Conservation (phyloP, 2,329 filamentous ascomycete genomes). For the Cladosporium sp. region DNA sequence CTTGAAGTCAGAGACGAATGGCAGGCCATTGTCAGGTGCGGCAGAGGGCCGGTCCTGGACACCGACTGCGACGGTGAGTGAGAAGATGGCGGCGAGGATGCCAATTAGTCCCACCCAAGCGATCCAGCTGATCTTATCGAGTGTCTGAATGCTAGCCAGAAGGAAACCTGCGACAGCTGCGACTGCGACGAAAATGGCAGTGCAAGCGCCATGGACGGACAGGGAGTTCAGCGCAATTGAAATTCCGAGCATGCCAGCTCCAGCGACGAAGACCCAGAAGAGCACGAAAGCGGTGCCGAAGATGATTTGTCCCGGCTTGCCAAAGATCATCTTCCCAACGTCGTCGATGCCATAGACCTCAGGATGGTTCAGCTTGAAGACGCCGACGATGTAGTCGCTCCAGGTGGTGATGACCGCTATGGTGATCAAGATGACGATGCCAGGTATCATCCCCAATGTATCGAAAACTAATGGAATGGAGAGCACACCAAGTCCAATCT, state of each 20-base stretch:
- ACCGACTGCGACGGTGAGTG: slow-evolving; percentile 30
- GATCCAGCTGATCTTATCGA: slow-evolving; percentile 30
- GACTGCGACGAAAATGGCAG: slow-evolving; percentile 36
- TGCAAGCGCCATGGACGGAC: slow-evolving; percentile 30
- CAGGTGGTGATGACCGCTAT: slow-evolving; percentile 44
- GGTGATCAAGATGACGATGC: slow-evolving; percentile 37
- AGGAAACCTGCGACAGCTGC: slow-evolving; percentile 37
- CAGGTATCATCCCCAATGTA: slow-evolving; percentile 43
- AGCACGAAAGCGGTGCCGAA: slow-evolving; percentile 28
- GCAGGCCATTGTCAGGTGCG: slow-evolving; percentile 25
- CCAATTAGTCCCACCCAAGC: slow-evolving; percentile 30
- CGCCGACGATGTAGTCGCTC: slow-evolving; percentile 44
- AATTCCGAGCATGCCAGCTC: slow-evolving; percentile 7
- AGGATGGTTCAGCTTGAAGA: slow-evolving; percentile 49
- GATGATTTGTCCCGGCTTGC: slow-evolving; percentile 46
- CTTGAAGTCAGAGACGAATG: slow-evolving; percentile 26
- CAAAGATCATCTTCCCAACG: slow-evolving; percentile 49
- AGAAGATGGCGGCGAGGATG: slow-evolving; percentile 23
- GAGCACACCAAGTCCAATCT: slow-evolving; percentile 42
- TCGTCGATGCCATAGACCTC: slow-evolving; percentile 55
- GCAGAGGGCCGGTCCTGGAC: slow-evolving; percentile 31
- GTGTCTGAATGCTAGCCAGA: slow-evolving; percentile 32
- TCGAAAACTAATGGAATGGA: slow-evolving; percentile 44
- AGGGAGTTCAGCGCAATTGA: slow-evolving; percentile 17
- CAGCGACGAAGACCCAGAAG: slow-evolving; percentile 6